Base-by-base conservation (phyloP, 768 basidiomycete genomes). In the Russula virescens region DNA sequence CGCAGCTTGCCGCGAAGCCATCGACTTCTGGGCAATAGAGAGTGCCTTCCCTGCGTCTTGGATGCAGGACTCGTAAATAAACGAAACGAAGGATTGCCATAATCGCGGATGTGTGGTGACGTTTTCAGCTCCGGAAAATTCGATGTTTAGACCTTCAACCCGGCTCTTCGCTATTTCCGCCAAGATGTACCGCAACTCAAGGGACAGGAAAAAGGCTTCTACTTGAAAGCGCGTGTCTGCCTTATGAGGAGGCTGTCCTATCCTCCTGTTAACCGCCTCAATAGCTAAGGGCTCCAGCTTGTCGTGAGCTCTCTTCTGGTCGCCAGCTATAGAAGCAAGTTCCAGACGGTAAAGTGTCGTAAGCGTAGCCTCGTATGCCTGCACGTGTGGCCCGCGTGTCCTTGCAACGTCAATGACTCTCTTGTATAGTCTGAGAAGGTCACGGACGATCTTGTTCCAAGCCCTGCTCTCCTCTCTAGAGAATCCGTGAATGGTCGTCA, bases 201-300 rank as follows among this genome's bases (percentile, higher is more conserved):
- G 70, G 10, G 72, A 71, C 11, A 72, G 63, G 64, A 74, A 69
- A 60, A 74, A 70, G 0, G 72, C 77, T 48, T 76, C 75, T 34
- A 75, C 68, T 35, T 69, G 68, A 68, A 73, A 75, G 7, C 74
- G 72, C 0, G 69, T 68, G 52, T 75, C 74, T 8, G 75, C 75
- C 31, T 70, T 72, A n/a, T 76, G 76, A 1, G 70, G 72, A 0
- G 74, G 72, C 43, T 73, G 71, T 3, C 75, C 76, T 2, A 76
- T 70, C 51, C 72, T 68, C 53, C 43, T 60, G 50, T 67, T 71
- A 14, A 76, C 75, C 10, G 65, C 65, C 2, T 42, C 46, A 49
- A 77, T 61, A 0, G 74, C 75, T 6, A 64, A 21, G 1, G 69
- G 67, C 34, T 75, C 72, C 0, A 73, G 74, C 18, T 66, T 43